phyloP scores from a whole-genome alignment of 306 rosid genomes.

The Lathyrus sativus region DNA sequence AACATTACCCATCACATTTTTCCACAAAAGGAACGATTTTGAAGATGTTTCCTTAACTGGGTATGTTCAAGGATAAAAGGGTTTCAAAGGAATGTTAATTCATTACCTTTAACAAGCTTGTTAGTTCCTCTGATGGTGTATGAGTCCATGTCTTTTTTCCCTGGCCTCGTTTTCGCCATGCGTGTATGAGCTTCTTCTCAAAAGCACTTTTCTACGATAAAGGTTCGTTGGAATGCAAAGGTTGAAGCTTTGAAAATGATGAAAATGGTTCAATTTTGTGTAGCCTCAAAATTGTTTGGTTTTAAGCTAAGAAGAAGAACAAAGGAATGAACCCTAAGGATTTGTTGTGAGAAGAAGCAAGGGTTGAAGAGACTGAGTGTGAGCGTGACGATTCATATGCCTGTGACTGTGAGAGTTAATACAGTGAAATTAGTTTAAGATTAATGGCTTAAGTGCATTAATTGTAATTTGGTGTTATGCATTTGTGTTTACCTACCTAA shows the following conservation, averaged over 20 bases:
- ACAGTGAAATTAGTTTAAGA: conserved; percentile 2
- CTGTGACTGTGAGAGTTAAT: neutral
- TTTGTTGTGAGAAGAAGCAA: conserved; percentile 21
- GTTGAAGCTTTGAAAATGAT: conserved; percentile 25
- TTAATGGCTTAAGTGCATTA: conserved; percentile 7
- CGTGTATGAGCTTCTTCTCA: neutral
- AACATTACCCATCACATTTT: neutral
- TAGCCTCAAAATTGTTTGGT: conserved; percentile 31
- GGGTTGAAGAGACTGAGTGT: conserved; percentile 33
- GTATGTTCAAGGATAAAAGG: conserved; percentile 11
- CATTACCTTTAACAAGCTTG: conserved; percentile 82
- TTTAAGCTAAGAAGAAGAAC: conserved; percentile 37
- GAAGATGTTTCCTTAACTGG: conserved; percentile 19
- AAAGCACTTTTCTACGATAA: neutral
- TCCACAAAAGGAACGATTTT: conserved; percentile 30
- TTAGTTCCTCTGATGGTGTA: conserved; percentile 86
- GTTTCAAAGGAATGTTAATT: neutral
- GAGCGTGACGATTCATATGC: conserved; percentile 36
- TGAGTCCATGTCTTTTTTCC: conserved; percentile 69
- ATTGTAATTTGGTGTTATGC: conserved; percentile 3
- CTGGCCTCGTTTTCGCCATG: conserved; percentile 87
- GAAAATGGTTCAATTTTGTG: conserved; percentile 22
- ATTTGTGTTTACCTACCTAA: conserved; percentile 16
- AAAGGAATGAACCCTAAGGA: conserved; percentile 53
- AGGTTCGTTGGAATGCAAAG: conserved; percentile 42